A percentile compares a stretch with the other conserved stretches of the same genome.
Evolutionary conservation across 2,329 filamentous ascomycete genomes (phyloP).

Genomic region (Colletotrichum sp.): DNA sequence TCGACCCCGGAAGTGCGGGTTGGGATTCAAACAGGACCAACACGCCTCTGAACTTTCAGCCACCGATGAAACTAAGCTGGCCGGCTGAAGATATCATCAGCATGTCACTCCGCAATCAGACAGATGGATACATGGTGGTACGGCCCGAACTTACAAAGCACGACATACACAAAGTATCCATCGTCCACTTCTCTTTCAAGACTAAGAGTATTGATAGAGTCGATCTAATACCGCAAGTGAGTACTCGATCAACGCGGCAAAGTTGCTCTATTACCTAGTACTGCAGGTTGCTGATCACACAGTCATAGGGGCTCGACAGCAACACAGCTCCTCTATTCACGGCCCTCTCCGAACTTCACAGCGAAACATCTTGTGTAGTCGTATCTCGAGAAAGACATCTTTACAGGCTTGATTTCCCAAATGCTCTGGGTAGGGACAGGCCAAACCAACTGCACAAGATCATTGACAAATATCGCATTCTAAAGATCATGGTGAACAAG

Average conservation of each 20-base stretch:
- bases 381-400: constrained; percentile 31
- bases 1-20: not conserved
- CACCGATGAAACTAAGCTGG: constrained; percentile 18
- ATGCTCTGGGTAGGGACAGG: not conserved
- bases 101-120: constrained; percentile 17
- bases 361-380: constrained; percentile 25
- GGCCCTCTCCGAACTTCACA: constrained; percentile 28
- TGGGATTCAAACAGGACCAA: not conserved
- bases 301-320: constrained; percentile 24
- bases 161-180: not conserved
- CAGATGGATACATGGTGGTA: constrained; percentile 25
- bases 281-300: not conserved
- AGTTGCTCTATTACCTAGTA: not conserved
- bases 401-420: not conserved
- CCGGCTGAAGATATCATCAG: constrained; percentile 25
- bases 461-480: constrained; percentile 31
- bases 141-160: constrained; percentile 22
- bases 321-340: constrained; percentile 31
- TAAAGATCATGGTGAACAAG: constrained; percentile 27
- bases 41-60: not conserved
- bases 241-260: not conserved
- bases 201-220: not conserved
- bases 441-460: constrained; percentile 13
- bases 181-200: not conserved
- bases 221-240: not conserved